These are phyloP conservation scores for Calonectria fujianensis DNA, from an alignment of 2,329 filamentous ascomycete species.

Conservation along the genomic window DNA sequence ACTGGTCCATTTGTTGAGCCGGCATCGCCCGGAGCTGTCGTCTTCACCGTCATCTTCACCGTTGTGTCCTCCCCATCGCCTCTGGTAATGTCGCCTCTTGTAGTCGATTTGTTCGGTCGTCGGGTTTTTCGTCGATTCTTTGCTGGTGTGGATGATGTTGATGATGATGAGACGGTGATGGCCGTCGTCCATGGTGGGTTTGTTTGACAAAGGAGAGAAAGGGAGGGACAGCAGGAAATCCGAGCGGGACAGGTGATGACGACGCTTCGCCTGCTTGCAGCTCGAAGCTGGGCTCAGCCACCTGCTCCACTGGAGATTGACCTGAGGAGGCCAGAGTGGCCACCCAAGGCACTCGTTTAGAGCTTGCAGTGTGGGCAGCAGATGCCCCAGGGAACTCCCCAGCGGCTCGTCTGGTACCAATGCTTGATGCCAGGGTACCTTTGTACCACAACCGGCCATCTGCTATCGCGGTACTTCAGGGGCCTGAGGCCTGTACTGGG, in stretches of 20 bases:
- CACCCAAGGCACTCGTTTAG: conserved; percentile 40
- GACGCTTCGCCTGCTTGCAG: conserved; percentile 41
- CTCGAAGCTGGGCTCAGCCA: conserved; percentile 38
- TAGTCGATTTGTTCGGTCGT: conserved; percentile 20
- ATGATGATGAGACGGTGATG: conserved; percentile 32
- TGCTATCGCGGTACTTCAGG: conserved; percentile 64
- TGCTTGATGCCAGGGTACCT: conserved; percentile 40
- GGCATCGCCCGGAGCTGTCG: conserved; percentile 37
- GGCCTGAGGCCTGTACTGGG: conserved; percentile 59
- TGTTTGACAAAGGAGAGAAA: conserved; percentile 48
- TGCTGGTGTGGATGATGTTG: conserved; percentile 38
- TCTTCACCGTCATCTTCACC: conserved; percentile 18
- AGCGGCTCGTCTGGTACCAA: conserved; percentile 30
- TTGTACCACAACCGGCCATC: conserved; percentile 48
- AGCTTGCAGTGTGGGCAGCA: conserved; percentile 33
- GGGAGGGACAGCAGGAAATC: conserved; percentile 52
- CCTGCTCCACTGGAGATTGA: conserved; percentile 33
- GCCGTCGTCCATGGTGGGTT: conserved; percentile 43
- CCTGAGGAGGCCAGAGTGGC: conserved; percentile 47
- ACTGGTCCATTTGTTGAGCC: conserved; percentile 40
- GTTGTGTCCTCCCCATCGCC: neutral
- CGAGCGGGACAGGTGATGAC: conserved; percentile 44
- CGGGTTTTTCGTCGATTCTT: conserved; percentile 37
- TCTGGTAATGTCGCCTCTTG: neutral
- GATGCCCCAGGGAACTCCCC: conserved; percentile 28